Percentiles rank a stretch among this genome's conserved stretches.
phyloP scores from a whole-genome alignment of 2,329 filamentous ascomycete genomes.

The Amylocarpus encephaloides region DNA sequence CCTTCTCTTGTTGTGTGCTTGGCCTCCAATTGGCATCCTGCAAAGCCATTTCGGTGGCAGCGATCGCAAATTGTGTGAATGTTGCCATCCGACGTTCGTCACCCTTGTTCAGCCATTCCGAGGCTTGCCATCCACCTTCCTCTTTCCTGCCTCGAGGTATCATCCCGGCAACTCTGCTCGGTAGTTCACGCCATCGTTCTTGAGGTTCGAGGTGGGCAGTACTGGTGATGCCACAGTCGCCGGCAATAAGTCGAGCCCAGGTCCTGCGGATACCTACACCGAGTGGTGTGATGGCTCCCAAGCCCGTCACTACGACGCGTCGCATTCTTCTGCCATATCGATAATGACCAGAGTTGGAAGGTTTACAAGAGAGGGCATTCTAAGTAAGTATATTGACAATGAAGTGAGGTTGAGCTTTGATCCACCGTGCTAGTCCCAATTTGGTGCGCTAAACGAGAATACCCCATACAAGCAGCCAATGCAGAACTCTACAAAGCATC shows the following conservation, averaged over 20 bases:
- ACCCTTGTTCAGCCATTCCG: conserved; percentile 47
- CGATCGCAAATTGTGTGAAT: conserved; percentile 88
- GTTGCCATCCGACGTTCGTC: conserved; percentile 75
- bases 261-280: conserved; percentile 71
- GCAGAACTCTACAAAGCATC: conserved; percentile 9
- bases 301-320: conserved; percentile 76
- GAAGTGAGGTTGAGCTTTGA: neutral
- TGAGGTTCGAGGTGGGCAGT: conserved; percentile 48
- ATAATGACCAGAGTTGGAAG: neutral
- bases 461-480: too few species aligned
- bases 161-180: conserved; percentile 78
- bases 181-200: conserved; percentile 58
- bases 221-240: conserved; percentile 74
- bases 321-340: conserved; percentile 35
- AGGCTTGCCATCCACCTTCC: conserved; percentile 43
- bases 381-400: too few species aligned
- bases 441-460: too few species aligned
- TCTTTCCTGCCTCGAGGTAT: conserved; percentile 54
- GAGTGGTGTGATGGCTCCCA: conserved; percentile 76
- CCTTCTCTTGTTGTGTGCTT: conserved; percentile 49
- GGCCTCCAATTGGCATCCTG: conserved; percentile 68
- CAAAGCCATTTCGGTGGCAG: conserved; percentile 79
- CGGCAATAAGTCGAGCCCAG: conserved; percentile 75
- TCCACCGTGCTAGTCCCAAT: neutral
- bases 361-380: too few species aligned